Conservation (phyloP, 2,329 filamentous ascomycete species). For the Paraconiothyrium brasiliense region DNA sequence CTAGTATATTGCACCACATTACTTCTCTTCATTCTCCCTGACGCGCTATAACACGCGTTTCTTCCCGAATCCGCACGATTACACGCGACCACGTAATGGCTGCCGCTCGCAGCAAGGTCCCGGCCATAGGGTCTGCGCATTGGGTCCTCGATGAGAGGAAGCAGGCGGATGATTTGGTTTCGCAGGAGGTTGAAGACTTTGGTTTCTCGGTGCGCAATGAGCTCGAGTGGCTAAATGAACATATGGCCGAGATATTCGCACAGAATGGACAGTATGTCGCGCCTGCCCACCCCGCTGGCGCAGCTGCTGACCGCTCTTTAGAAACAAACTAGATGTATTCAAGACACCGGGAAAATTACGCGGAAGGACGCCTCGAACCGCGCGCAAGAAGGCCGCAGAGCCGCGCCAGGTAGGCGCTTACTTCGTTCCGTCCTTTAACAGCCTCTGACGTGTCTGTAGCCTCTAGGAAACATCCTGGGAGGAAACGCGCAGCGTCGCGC, state of each 20-base stretch:
- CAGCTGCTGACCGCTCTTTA: constrained; percentile 54
- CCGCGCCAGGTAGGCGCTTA: constrained; percentile 69
- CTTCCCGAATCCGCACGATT: constrained; percentile 19
- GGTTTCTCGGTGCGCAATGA: constrained; percentile 92
- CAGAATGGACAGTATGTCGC: constrained; percentile 81
- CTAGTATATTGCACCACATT: constrained; percentile 16
- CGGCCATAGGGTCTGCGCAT: constrained; percentile 78
- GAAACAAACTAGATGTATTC: constrained; percentile 93
- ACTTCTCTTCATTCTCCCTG: constrained; percentile 22
- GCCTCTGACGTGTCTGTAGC: constrained; percentile 46
- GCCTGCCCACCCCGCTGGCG: constrained; percentile 15
- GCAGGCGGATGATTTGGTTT: constrained; percentile 77
- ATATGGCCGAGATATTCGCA: constrained; percentile 94
- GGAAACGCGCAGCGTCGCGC: constrained; percentile 55
- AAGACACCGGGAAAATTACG: constrained; percentile 88
- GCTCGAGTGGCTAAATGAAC: constrained; percentile 97
- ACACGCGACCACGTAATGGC: constrained; percentile 36
- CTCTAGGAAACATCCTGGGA: constrained; percentile 60
- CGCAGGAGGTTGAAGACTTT: constrained; percentile 91
- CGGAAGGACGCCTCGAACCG: constrained; percentile 80
- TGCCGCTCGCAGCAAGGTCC: constrained; percentile 43
- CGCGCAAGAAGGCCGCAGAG: constrained; percentile 68
- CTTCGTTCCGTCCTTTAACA: constrained; percentile 46
- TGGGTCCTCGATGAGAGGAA: constrained; percentile 89
- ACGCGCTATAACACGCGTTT: constrained; percentile 35